Evolutionary conservation across 2,329 filamentous ascomycete species (phyloP).

Genomic region (Neurospora sp.): DNA sequence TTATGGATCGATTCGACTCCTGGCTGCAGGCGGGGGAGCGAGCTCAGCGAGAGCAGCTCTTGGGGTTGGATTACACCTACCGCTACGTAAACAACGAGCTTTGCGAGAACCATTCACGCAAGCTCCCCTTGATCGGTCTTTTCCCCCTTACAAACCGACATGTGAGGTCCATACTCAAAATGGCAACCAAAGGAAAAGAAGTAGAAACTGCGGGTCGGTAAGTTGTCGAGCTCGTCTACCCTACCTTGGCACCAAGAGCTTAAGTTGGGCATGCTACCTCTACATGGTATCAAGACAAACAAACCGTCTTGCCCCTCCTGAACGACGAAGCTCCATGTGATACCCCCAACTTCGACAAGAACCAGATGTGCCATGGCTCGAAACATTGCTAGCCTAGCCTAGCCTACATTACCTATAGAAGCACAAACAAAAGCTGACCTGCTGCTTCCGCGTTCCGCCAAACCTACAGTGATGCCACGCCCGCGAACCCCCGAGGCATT

Average conservation of each 20-base stretch:
- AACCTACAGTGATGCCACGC: constrained; percentile 32
- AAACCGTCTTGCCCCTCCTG: not conserved
- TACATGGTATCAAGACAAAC: not conserved
- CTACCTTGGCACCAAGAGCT: not conserved
- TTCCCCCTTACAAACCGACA: not conserved
- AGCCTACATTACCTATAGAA: not conserved
- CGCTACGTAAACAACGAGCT: not conserved
- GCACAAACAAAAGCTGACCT: not conserved
- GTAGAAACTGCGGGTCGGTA: constrained; percentile 23
- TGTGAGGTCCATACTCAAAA: constrained; percentile 11
- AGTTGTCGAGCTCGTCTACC: constrained; percentile 6
- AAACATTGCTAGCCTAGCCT: not conserved
- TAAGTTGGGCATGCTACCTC: not conserved
- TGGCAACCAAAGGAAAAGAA: constrained; percentile 33
- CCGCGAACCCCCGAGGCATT: constrained; percentile 74
- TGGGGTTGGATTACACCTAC: not conserved
- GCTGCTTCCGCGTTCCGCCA: not conserved
- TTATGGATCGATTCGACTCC: not conserved
- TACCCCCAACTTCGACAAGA: not conserved
- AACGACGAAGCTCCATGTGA: not conserved
- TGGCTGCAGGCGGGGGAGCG: not conserved
- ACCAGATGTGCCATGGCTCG: not conserved
- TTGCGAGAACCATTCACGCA: not conserved
- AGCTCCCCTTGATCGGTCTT: not conserved
- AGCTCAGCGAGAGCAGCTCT: not conserved